These are phyloP conservation scores for Penicillium waksmanii DNA, from an alignment of 495 filamentous ascomycete genomes.

Conservation along the genomic window DNA sequence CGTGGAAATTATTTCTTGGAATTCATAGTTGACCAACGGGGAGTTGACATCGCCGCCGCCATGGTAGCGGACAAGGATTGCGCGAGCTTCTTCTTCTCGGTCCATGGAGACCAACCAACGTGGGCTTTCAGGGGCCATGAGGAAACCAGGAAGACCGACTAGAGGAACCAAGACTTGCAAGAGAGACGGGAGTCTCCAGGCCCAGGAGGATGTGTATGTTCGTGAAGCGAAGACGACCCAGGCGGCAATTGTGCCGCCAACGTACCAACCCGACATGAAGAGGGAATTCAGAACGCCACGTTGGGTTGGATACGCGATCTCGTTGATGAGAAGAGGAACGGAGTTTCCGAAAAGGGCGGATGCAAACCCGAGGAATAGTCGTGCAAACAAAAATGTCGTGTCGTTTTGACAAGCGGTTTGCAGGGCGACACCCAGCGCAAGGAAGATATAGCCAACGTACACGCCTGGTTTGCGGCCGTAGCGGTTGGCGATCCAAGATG, in stretches of 20 bases:
- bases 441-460: conserved; percentile 59
- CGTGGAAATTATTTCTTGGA: conserved; percentile 29
- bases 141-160: conserved; percentile 42
- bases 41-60: conserved; percentile 27
- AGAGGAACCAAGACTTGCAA: conserved; percentile 55
- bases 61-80: conserved; percentile 36
- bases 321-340: conserved; percentile 63
- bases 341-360: conserved; percentile 59
- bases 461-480: conserved; percentile 62
- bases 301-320: conserved; percentile 66
- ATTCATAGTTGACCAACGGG: conserved; percentile 26
- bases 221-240: conserved; percentile 33
- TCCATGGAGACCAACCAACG: conserved; percentile 45
- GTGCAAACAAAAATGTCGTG: conserved; percentile 61
- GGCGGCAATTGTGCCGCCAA: conserved; percentile 53
- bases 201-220: conserved; percentile 43
- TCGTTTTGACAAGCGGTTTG: conserved; percentile 53
- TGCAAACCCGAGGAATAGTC: conserved; percentile 61
- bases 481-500: conserved; percentile 60
- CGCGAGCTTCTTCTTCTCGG: conserved; percentile 40
- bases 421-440: conserved; percentile 60
- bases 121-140: conserved; percentile 48
- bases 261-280: conserved; percentile 68
- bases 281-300: conserved; percentile 61
- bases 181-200: conserved; percentile 53